Evolutionary conservation across 345 rosid species (phyloP), one percentile per base, ranked within the genome.

Genomic region (Abelmoschus esculentus): DNA sequence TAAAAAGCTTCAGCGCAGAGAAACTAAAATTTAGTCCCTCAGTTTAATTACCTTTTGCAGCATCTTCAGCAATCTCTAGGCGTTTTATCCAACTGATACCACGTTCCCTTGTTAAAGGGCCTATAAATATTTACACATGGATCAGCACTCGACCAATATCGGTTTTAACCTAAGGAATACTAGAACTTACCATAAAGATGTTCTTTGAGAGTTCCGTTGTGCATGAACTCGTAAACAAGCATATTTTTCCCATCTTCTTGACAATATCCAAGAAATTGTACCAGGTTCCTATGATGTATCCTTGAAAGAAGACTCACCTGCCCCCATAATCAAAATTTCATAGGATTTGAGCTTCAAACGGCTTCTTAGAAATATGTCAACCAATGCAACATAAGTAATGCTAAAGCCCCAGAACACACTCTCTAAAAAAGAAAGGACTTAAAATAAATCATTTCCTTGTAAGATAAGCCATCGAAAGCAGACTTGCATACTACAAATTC

Each of bases 171-270:
- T 59, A 9, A 72, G 0, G 63, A 29, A 70, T 58, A 31, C 34
- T 28, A 36, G 40, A 70, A 78, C 80, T 74, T 85, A 95, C 99
- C 91, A 58, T 96, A 90, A 17, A 96, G 96, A 82, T 89, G 99
- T 83, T 96, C 98, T 77, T 92, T 96, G 70, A 96, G 90, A 18
- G 99, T 92, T 76, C 99, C 99, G n/a, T 81, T 86, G 74, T 90
- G 97, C 99, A 96, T 90, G 84, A 82, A 96, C 85, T 96, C 99
- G 10, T 96, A 96, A 46, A 90, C 86, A 61, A 96, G 98, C 85
- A 96, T 81, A 68, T 85, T 87, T 80, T 75, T 87, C 57, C 91
- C 98, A 0, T 85, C 89, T 76, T 96, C 99, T 89, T 92, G 98
- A 80, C 98, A 96, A 80, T 84, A 96, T 6, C 99, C 99, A 67